Evolutionary conservation across 2,329 filamentous ascomycete species (phyloP).

Genomic region (Triangularia setosa): DNA sequence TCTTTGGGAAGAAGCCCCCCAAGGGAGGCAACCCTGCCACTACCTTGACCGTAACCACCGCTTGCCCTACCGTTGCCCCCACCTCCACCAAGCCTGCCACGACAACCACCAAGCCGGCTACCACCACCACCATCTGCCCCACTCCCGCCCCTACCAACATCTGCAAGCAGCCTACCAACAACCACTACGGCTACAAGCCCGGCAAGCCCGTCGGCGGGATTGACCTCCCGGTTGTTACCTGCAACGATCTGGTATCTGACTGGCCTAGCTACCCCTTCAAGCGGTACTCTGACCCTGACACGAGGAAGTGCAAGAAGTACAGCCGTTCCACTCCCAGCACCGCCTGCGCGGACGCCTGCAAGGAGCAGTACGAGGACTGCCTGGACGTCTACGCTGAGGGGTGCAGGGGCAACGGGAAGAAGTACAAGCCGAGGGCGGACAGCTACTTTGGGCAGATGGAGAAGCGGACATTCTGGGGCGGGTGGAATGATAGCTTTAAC

Average conservation of each 20-base stretch:
- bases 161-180: slow-evolving; percentile 51
- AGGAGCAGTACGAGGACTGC: slow-evolving; percentile 49
- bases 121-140: slow-evolving; percentile 36
- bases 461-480: slow-evolving; percentile 25
- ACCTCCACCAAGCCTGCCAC: slow-evolving; percentile 32
- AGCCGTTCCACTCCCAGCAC: slow-evolving; percentile 32
- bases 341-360: slow-evolving; percentile 51
- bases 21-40: slow-evolving; percentile 29
- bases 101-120: slow-evolving; percentile 24
- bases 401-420: slow-evolving; percentile 36
- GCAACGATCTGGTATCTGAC: slow-evolving; percentile 48
- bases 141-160: slow-evolving; percentile 48
- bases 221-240: slow-evolving; percentile 48
- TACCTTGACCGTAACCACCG: slow-evolving; percentile 18
- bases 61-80: slow-evolving; percentile 8
- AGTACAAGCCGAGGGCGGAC: slow-evolving; percentile 12
- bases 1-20: slow-evolving; percentile 40
- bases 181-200: slow-evolving; percentile 63
- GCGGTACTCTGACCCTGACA: slow-evolving; percentile 45
- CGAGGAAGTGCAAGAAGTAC: slow-evolving; percentile 43
- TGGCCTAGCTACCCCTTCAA: slow-evolving; percentile 46
- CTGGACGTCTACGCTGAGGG: slow-evolving; percentile 46
- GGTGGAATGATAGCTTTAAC: slow-evolving; percentile 28
- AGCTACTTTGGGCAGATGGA: slow-evolving; percentile 16
- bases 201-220: slow-evolving; percentile 54